Base-by-base conservation (phyloP, 768 basidiomycete genomes). In the Leccinellum albellum region DNA sequence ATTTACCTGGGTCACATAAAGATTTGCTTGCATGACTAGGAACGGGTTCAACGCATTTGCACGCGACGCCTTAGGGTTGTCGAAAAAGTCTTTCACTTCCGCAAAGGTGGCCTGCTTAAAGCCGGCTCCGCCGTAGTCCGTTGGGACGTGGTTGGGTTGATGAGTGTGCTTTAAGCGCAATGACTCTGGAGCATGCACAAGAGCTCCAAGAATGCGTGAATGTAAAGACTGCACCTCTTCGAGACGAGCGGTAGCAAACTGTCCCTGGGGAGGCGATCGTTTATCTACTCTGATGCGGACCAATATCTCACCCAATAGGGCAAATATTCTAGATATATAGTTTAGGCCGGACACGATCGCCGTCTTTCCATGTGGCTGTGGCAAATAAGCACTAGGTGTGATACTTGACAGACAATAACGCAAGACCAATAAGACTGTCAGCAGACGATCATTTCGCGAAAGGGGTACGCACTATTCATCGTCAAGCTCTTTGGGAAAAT, bases 11-110 rank as follows among this genome's bases (percentile, higher is more conserved):
- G 93, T 95, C 64, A 95, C 93, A 64, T 88, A 95, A 42, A 96
- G 77, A 66, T 96, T 96, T 33, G 89, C 89, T 72, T 94, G 93
- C 83, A 93, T 89, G 31, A 96, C 92, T 31, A 94, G 78, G 79
- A 88, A 95, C 20, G 90, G 88, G 69, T 96, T 94, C 53, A 91
- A 79, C 0, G 93, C 92, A 65, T 90, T 89, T 55, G 85, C 90
- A 21, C 89, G 82, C 9, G 85, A 89, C 8, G 91, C 91, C 60
- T 92, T 89, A 13, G 94, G 93, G 64, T 95, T 91, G 61, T 93
- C 87, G 69, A 95, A 96, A 69, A 94, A 91, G 69, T 92, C 88
- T 67, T 89, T 89, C 60, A 96, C 87, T 72, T 94, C 90, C 3
- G 86, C 87, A 61, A 92, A 91, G 3, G 94, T 92, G 9, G 86